These are phyloP conservation scores for Neoboletus brunneissimus DNA, from an alignment of 768 basidiomycete species.

Conservation along the genomic window DNA sequence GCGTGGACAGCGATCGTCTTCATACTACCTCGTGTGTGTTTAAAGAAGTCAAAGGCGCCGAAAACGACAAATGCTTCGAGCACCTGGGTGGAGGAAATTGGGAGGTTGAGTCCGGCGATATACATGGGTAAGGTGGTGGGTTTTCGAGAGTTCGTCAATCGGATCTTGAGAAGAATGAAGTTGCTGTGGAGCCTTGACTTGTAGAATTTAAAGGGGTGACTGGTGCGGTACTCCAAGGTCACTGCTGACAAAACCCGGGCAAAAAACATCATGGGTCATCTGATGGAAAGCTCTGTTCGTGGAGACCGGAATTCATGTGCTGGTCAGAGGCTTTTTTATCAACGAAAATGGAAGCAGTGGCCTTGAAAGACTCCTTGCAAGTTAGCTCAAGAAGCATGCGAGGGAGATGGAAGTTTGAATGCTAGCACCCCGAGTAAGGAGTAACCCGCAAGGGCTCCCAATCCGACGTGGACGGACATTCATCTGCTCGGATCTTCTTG, in stretches of 20 bases:
- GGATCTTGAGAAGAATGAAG: background rate
- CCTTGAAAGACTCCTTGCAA: background rate
- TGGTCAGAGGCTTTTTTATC: background rate
- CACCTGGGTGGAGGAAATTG: background rate
- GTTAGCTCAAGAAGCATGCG: slow-evolving; percentile 4
- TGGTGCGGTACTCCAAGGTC: background rate
- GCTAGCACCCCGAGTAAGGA: background rate
- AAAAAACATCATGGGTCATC: background rate
- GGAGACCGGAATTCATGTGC: background rate
- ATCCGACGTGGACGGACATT: background rate
- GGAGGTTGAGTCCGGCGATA: slow-evolving; percentile 3
- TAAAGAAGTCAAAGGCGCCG: slow-evolving; percentile 6
- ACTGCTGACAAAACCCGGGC: background rate
- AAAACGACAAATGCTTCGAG: slow-evolving; percentile 8
- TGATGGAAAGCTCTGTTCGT: background rate
- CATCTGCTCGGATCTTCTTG: background rate
- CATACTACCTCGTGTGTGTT: background rate
- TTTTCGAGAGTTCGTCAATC: background rate
- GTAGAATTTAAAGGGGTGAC: background rate
- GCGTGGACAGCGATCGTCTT: background rate
- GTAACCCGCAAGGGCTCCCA: background rate
- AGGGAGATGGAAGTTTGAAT: background rate
- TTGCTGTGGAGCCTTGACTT: background rate
- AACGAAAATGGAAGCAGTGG: background rate
- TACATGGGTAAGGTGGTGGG: background rate